A percentile compares a stretch with the other conserved stretches of the same genome.
These are phyloP conservation scores for Astrocystis sublimbata DNA, from an alignment of 495 filamentous ascomycete genomes.

Conservation along the genomic window DNA sequence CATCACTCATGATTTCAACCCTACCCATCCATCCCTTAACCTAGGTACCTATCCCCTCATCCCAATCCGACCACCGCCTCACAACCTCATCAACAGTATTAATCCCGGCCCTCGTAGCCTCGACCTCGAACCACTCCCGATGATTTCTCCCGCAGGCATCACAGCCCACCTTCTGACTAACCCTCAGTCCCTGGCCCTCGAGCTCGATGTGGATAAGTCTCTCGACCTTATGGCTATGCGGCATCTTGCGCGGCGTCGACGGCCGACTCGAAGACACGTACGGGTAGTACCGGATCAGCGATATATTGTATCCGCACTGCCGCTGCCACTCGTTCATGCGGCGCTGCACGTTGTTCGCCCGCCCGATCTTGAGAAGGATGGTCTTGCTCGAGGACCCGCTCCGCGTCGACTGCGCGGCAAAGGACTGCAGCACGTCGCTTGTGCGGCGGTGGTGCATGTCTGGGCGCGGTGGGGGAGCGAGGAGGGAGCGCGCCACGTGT, in stretches of 20 bases:
- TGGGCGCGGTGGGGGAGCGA: constrained; percentile 47
- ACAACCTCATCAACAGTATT: constrained; percentile 80
- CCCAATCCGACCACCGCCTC: constrained; percentile 84
- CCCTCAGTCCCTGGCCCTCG: constrained; percentile 62
- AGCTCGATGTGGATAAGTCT: constrained; percentile 89
- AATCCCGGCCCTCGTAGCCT: constrained; percentile 69
- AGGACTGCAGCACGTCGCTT: constrained; percentile 67
- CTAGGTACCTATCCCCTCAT: too few relatives aligned
- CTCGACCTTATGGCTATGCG: constrained; percentile 87
- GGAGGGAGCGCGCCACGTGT: constrained; percentile 60
- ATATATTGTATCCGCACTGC: constrained; percentile 86
- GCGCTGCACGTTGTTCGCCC: constrained; percentile 86
- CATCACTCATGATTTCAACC: too few relatives aligned
- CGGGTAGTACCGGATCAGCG: constrained; percentile 88
- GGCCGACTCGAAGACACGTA: constrained; percentile 60
- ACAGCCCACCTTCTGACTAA: constrained; percentile 59
- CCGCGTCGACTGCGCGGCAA: constrained; percentile 39
- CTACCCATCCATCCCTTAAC: too few relatives aligned
- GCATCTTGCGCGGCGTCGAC: constrained; percentile 64
- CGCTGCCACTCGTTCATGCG: constrained; percentile 88
- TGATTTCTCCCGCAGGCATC: constrained; percentile 82
- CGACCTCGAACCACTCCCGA: constrained; percentile 94
- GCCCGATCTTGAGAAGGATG: constrained; percentile 88
- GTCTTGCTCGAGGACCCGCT: constrained; percentile 38
- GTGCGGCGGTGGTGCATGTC: constrained; percentile 54